Conservation (phyloP, 495 filamentous ascomycete species). For the Saxophila tyrrhenica region DNA sequence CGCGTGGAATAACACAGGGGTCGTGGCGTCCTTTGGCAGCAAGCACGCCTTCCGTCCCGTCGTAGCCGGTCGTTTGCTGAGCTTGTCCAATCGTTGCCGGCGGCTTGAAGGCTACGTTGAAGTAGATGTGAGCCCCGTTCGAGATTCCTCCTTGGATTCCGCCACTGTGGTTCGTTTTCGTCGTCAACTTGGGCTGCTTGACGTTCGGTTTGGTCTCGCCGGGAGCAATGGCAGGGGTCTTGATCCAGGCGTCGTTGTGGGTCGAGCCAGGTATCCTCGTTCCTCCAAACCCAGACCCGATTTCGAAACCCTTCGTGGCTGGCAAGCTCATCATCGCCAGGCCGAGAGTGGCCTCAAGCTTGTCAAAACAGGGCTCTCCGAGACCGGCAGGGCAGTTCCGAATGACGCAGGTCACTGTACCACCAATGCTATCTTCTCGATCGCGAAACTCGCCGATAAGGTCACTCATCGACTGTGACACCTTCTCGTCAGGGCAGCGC, state of each 20-base stretch:
- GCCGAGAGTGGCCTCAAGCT: conserved; percentile 84
- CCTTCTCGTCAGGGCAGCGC: conserved; percentile 64
- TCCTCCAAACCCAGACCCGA: conserved; percentile 87
- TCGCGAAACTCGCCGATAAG: conserved; percentile 72
- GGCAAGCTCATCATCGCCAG: conserved; percentile 97
- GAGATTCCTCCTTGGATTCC: conserved; percentile 95
- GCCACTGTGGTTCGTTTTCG: conserved; percentile 91
- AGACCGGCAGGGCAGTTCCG: conserved; percentile 78
- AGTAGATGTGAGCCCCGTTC: conserved; percentile 91
- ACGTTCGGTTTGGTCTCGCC: conserved; percentile 5
- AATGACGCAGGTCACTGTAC: conserved; percentile 93
- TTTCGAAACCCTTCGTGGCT: conserved; percentile 93
- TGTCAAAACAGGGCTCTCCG: conserved; percentile 92
- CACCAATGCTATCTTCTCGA: conserved; percentile 81
- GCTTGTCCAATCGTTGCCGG: conserved; percentile 91
- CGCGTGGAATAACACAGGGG: conserved; percentile 87
- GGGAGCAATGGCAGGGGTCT: conserved; percentile 30
- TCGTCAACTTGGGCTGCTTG: conserved; percentile 50
- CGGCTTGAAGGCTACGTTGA: conserved; percentile 91
- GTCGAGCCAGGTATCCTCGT: conserved; percentile 77
- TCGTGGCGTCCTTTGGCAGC: conserved; percentile 95
- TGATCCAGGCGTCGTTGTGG: conserved; percentile 88
- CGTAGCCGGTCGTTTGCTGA: conserved; percentile 75
- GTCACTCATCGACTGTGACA: conserved; percentile 61
- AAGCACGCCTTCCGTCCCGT: conserved; percentile 56